Percentiles rank a stretch among this genome's conserved stretches.
Evolutionary conservation across 495 filamentous ascomycete genomes (phyloP).

Genomic region (Penicillium silybi): DNA sequence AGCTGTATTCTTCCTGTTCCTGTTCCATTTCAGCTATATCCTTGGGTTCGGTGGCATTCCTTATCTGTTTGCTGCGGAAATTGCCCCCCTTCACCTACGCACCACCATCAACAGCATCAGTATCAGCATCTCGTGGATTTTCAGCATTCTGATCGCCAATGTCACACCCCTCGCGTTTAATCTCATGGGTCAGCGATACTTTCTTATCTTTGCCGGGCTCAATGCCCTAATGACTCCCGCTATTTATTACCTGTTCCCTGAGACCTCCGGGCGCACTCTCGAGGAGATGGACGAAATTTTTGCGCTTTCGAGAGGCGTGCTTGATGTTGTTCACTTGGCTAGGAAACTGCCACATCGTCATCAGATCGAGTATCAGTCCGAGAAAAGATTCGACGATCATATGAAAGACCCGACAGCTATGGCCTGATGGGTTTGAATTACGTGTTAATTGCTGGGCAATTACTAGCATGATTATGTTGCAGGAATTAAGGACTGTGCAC

Average conservation of each 20-base stretch:
- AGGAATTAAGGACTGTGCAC: not conserved
- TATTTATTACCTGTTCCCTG: conserved; percentile 57
- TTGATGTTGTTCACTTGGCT: conserved; percentile 19
- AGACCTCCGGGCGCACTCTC: conserved; percentile 50
- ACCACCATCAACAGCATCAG: conserved; percentile 45
- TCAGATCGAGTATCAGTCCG: conserved; percentile 1
- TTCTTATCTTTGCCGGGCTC: conserved; percentile 36
- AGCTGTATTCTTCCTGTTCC: conserved; percentile 47
- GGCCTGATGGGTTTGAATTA: not conserved
- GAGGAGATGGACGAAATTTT: conserved; percentile 52
- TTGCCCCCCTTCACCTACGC: conserved; percentile 46
- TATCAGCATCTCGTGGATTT: conserved; percentile 47
- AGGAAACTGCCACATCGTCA: conserved; percentile 9
- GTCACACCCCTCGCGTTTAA: conserved; percentile 23
- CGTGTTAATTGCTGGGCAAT: not conserved
- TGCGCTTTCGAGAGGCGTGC: conserved; percentile 16
- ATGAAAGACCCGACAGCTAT: conserved; percentile 1
- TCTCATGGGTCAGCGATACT: conserved; percentile 18
- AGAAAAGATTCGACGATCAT: conserved; percentile 2
- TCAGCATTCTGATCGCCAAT: conserved; percentile 20
- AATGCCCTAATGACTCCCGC: conserved; percentile 56
- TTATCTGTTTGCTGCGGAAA: conserved; percentile 52
- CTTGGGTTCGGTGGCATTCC: conserved; percentile 52
- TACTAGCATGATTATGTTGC: not conserved
- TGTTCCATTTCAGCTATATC: conserved; percentile 52